phyloP scores from a whole-genome alignment of 371 early-diverging fungal species.

The Mucor mucedo region DNA sequence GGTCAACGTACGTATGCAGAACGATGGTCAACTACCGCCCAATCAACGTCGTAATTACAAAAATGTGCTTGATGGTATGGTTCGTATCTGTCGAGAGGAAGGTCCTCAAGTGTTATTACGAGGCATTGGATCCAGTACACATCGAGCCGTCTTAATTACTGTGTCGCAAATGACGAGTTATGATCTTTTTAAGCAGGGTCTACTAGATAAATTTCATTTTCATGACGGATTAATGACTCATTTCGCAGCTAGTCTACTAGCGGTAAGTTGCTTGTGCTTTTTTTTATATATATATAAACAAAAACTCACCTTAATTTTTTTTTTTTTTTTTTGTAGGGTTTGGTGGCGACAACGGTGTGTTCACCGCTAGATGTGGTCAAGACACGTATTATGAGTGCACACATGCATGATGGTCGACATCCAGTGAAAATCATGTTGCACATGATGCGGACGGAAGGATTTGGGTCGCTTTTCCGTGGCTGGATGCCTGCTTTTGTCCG shows the following conservation, averaged over 20 bases:
- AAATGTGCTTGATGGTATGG: constrained; percentile 70
- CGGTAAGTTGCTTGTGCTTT: constrained; percentile 38
- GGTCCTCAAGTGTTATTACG: constrained; percentile 58
- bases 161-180: constrained; percentile 71
- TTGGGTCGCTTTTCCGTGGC: constrained; percentile 72
- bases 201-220: constrained; percentile 53
- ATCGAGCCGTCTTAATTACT: constrained; percentile 72
- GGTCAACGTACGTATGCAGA: constrained; percentile 77
- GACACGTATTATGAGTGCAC: constrained; percentile 85
- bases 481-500: constrained; percentile 71
- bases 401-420: constrained; percentile 28
- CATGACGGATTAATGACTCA: constrained; percentile 65
- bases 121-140: constrained; percentile 68
- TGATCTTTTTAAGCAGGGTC: constrained; percentile 62
- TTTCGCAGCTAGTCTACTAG: constrained; percentile 67
- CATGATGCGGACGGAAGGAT: constrained; percentile 66
- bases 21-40: constrained; percentile 70
- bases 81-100: constrained; percentile 67
- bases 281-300: too few species aligned
- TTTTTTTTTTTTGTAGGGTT: constrained; percentile 53
- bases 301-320: too few species aligned
- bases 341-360: constrained; percentile 89
- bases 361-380: constrained; percentile 91
- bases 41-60: constrained; percentile 65
- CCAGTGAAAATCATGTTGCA: constrained; percentile 55